phyloP scores from a whole-genome alignment of 2,329 filamentous ascomycete species.

The Byssoonygena ceratinophila region DNA sequence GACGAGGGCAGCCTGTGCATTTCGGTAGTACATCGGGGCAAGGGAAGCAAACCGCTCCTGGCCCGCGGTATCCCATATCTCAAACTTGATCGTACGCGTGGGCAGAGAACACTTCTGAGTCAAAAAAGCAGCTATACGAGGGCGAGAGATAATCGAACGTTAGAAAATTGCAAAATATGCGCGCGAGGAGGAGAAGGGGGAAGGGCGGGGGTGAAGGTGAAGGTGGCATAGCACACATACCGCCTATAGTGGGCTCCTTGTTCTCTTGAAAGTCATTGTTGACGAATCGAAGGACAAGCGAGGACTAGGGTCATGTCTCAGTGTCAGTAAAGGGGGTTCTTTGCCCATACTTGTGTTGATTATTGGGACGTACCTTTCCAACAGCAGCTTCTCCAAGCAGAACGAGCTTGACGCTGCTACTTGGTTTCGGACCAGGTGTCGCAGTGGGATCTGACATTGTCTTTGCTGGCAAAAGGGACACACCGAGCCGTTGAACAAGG shows the following conservation, averaged over 20 bases:
- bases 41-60: constrained; percentile 99
- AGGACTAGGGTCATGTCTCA: constrained; percentile 53
- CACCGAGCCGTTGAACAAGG: neutral
- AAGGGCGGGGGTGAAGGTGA: too few species aligned
- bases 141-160: neutral
- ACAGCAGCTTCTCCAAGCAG: constrained; percentile 94
- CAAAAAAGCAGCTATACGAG: constrained; percentile 69
- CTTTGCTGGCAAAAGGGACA: neutral
- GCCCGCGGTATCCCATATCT: constrained; percentile 98
- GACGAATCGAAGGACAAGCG: constrained; percentile 92
- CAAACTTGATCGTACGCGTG: constrained; percentile 70
- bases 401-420: constrained; percentile 99
- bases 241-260: constrained; percentile 98
- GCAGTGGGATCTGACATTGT: constrained; percentile 62
- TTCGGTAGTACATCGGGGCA: constrained; percentile 98
- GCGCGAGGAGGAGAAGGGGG: too few species aligned
- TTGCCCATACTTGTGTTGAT: neutral
- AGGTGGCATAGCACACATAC: too few species aligned
- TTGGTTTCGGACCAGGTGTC: constrained; percentile 68
- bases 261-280: constrained; percentile 99
- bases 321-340: neutral
- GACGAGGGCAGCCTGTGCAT: constrained; percentile 97
- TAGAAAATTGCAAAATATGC: too few species aligned
- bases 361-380: constrained; percentile 63
- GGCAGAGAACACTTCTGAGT: constrained; percentile 98